Conservation (phyloP, 1,284 basidiomycete genomes). For the Moesziomyces sp. region DNA sequence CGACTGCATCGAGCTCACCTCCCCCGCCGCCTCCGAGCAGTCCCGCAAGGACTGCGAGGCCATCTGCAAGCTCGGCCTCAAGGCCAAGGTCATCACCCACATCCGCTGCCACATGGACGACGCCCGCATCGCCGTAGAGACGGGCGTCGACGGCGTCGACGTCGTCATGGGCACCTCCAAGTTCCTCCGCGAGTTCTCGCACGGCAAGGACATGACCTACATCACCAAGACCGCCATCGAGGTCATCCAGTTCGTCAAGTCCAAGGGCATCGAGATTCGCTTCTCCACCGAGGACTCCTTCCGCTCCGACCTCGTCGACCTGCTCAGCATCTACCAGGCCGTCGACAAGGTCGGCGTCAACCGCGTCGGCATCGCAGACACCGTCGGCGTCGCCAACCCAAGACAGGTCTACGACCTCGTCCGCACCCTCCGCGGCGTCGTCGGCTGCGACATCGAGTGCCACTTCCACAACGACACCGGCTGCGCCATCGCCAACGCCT, state of each 20-base stretch:
- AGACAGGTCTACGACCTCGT: constrained; percentile 99
- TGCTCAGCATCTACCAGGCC: constrained; percentile 98
- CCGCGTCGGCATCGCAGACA: constrained; percentile 98
- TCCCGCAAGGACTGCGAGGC: constrained; percentile 94
- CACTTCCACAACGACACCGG: constrained; percentile 98
- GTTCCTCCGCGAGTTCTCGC: constrained; percentile 98
- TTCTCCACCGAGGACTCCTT: constrained; percentile 99
- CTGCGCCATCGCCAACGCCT: constrained; percentile 95
- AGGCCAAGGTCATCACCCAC: constrained; percentile 97
- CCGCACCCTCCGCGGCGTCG: constrained; percentile 90
- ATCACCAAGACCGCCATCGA: constrained; percentile 98
- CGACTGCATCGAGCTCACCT: constrained; percentile 99
- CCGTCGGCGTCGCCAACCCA: constrained; percentile 98
- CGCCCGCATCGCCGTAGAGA: constrained; percentile 97
- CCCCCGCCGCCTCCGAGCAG: constrained; percentile 96
- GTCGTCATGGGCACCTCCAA: constrained; percentile 99
- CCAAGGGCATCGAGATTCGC: constrained; percentile 98
- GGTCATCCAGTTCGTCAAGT: constrained; percentile 99
- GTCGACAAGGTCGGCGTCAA: constrained; percentile 99
- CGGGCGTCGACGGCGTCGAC: constrained; percentile 96
- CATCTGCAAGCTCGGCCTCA: constrained; percentile 98
- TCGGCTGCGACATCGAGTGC: constrained; percentile 83
- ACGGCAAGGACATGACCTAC: constrained; percentile 99
- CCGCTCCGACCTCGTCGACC: constrained; percentile 98
- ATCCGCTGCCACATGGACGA: constrained; percentile 99